These are phyloP conservation scores for Dactylellina drechsleri DNA, from an alignment of 2,329 filamentous ascomycete genomes.

Conservation along the genomic window DNA sequence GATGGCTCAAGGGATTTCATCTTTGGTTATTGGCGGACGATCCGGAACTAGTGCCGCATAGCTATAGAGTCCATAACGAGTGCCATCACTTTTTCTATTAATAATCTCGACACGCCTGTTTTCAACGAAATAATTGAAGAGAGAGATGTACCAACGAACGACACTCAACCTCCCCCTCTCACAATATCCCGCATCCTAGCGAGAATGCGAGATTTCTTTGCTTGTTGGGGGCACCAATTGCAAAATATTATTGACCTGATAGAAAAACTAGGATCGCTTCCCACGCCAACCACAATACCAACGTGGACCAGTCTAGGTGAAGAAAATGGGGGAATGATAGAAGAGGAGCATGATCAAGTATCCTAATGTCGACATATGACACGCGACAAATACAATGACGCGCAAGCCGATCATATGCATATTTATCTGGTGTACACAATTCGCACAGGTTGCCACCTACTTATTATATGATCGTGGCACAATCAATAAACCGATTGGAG, in stretches of 20 bases:
- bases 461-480: too few relatives aligned
- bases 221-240: conserved; percentile 11
- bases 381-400: too few relatives aligned
- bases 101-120: conserved; percentile 1
- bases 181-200: conserved; percentile 1
- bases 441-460: too few relatives aligned
- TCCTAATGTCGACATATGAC: too few relatives aligned
- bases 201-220: conserved; percentile 3
- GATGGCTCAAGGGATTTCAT: conserved; percentile 2
- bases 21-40: background rate
- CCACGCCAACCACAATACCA: background rate
- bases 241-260: background rate
- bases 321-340: background rate
- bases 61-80: background rate
- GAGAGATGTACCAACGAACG: background rate
- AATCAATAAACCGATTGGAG: too few relatives aligned
- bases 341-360: too few relatives aligned
- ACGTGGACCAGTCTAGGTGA: conserved; percentile 1
- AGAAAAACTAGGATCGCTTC: conserved; percentile 7
- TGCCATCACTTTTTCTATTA: background rate
- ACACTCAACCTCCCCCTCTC: background rate
- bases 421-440: too few relatives aligned
- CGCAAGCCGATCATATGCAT: too few relatives aligned
- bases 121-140: conserved; percentile 1
- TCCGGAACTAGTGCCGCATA: background rate